Conservation (phyloP, 805 yeast species). For the Metschnikowia bowlesiae region DNA sequence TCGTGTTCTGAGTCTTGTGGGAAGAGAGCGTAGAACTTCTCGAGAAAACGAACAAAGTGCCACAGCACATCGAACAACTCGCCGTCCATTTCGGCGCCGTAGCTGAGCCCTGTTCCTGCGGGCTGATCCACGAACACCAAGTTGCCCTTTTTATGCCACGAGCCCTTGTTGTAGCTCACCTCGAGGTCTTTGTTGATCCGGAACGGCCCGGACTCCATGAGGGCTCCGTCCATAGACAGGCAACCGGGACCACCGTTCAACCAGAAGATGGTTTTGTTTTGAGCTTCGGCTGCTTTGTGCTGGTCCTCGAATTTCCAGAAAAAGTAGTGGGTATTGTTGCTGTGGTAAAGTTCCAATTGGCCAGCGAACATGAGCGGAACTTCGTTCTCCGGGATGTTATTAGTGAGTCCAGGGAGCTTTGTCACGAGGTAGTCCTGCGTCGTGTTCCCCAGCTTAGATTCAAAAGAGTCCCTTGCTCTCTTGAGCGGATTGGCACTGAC, state of each 20-base stretch:
- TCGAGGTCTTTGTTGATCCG: constrained; percentile 46
- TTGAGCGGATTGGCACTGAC: constrained; percentile 14
- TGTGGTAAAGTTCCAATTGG: constrained; percentile 53
- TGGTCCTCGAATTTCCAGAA: constrained; percentile 67
- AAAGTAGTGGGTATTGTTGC: constrained; percentile 56
- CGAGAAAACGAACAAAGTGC: constrained; percentile 63
- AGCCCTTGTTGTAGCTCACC: constrained; percentile 58
- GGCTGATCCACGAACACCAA: constrained; percentile 92
- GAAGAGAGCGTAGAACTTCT: constrained; percentile 61
- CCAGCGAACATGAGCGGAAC: constrained; percentile 61
- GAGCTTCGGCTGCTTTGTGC: constrained; percentile 25
- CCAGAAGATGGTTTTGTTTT: constrained; percentile 68
- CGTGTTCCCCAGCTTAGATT: constrained; percentile 6
- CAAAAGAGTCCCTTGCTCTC: constrained; percentile 6
- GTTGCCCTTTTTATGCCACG: constrained; percentile 81
- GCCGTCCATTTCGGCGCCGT: constrained; percentile 48
- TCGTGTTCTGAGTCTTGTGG: constrained; percentile 67
- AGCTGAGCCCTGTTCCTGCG: constrained; percentile 86
- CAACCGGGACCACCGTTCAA: constrained; percentile 99
- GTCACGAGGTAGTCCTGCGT: constrained; percentile 24
- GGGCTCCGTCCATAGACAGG: constrained; percentile 95
- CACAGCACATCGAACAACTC: constrained; percentile 55
- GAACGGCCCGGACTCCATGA: constrained; percentile 89
- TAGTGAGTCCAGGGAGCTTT: constrained; percentile 35
- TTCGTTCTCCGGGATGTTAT: constrained; percentile 27